Conservation (phyloP, 1,284 basidiomycete species). For the Peniophora sp. region DNA sequence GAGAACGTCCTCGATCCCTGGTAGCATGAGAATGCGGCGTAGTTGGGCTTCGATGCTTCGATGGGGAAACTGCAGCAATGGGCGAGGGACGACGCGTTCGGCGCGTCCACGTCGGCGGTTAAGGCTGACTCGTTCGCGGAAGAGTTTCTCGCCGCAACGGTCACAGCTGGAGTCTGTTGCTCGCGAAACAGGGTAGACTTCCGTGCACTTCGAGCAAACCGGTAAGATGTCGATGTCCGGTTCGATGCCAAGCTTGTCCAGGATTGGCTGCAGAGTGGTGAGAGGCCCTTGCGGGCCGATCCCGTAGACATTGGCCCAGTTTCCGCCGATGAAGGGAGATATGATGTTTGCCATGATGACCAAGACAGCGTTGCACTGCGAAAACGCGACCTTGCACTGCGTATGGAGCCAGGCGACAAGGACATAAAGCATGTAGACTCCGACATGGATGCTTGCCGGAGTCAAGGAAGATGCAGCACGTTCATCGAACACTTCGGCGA, state of each 20-base stretch:
- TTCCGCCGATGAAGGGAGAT: background rate
- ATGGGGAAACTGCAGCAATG: too few relatives aligned
- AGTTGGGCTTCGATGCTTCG: too few relatives aligned
- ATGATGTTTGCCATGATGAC: background rate
- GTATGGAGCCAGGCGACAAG: slow-evolving; percentile 12
- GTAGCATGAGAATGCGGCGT: too few relatives aligned
- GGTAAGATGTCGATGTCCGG: slow-evolving; percentile 3
- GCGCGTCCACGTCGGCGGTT: too few relatives aligned
- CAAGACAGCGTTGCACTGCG: background rate
- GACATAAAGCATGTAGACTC: too few relatives aligned
- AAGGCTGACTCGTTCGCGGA: background rate
- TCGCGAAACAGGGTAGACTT: slow-evolving; percentile 8
- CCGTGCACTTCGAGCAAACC: slow-evolving; percentile 9
- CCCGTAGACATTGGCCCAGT: background rate
- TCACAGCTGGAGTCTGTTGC: too few relatives aligned
- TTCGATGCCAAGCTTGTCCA: slow-evolving; percentile 6
- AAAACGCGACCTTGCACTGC: background rate
- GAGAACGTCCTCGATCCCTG: too few relatives aligned
- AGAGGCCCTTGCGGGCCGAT: too few relatives aligned
- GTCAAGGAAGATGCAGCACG: slow-evolving; percentile 4
- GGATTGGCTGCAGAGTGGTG: background rate
- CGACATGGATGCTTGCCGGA: too few relatives aligned
- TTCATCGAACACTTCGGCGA: background rate
- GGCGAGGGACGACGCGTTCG: too few relatives aligned
- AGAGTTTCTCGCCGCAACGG: too few relatives aligned